Conservation (phyloP, 805 yeast genomes). For the Cyberlindnera suaveolens region DNA sequence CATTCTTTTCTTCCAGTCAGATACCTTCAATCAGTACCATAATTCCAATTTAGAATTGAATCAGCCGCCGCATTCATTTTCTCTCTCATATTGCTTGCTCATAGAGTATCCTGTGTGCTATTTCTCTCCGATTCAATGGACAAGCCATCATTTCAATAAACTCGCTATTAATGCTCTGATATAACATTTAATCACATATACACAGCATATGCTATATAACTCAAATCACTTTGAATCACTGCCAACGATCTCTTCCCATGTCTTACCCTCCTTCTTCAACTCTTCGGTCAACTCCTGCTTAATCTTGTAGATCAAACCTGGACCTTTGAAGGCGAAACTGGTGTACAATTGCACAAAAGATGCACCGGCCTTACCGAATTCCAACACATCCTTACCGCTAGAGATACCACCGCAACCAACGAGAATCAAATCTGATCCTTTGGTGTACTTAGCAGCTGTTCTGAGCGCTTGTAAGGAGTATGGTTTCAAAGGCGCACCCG, state of each 20-base stretch:
- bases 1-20: too few relatives aligned
- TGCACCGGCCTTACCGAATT: constrained; percentile 92
- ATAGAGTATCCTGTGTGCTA: too few relatives aligned
- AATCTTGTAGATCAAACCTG: constrained; percentile 65
- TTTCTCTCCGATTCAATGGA: not conserved
- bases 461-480: constrained; percentile 65
- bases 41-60: too few relatives aligned
- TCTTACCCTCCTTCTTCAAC: constrained; percentile 65
- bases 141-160: not conserved
- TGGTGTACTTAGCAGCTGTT: constrained; percentile 67
- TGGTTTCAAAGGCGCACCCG: constrained; percentile 89
- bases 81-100: too few relatives aligned
- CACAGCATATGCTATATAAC: too few relatives aligned
- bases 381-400: constrained; percentile 83
- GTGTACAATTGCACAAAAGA: constrained; percentile 84
- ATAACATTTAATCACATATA: not conserved
- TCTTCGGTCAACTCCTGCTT: constrained; percentile 54
- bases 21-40: too few relatives aligned
- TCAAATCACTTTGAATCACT: constrained; percentile 32
- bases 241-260: constrained; percentile 80
- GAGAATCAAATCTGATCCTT: constrained; percentile 64
- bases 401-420: constrained; percentile 95
- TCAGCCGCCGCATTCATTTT: too few relatives aligned
- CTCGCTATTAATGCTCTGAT: not conserved
- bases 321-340: constrained; percentile 88